Conservation (phyloP, 768 basidiomycete genomes). For the Xerocomus potaroensis region DNA sequence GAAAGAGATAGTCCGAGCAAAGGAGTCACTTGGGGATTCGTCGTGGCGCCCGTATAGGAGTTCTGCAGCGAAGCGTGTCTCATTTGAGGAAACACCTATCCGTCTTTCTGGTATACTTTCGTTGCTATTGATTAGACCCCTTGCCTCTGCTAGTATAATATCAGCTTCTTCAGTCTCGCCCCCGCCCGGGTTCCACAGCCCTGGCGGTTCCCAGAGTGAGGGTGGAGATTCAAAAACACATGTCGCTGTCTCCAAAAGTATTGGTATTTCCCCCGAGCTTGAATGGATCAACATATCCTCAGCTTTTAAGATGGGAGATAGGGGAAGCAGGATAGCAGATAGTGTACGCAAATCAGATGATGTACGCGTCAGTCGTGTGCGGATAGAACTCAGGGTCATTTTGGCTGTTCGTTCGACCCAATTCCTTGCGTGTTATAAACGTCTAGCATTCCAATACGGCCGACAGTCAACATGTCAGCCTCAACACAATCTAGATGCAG, state of each 20-base stretch:
- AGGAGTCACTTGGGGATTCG: constrained; percentile 1
- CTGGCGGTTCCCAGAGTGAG: background rate
- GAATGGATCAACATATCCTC: constrained; percentile 32
- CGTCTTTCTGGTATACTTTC: constrained; percentile 2
- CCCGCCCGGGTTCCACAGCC: constrained; percentile 6
- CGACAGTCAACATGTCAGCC: constrained; percentile 16
- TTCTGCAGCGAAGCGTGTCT: background rate
- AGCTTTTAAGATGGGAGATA: constrained; percentile 45
- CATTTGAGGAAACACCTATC: constrained; percentile 3
- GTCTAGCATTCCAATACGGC: constrained; percentile 18
- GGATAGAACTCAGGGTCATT: constrained; percentile 16
- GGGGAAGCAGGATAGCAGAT: constrained; percentile 34
- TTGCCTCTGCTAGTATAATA: background rate
- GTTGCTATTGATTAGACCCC: background rate
- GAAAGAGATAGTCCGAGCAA: background rate
- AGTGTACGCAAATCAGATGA: constrained; percentile 39
- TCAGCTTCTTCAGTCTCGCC: background rate
- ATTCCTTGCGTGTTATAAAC: constrained; percentile 1
- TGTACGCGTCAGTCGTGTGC: constrained; percentile 34
- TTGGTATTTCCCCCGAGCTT: constrained; percentile 50
- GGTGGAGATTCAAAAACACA: constrained; percentile 7
- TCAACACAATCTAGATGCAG: constrained; percentile 6
- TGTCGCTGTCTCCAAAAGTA: constrained; percentile 35
- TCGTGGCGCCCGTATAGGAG: background rate
- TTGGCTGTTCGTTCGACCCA: background rate